A percentile compares a stretch with the other conserved stretches of the same genome.
These are phyloP conservation scores for Neoboletus subvelutipes DNA, from an alignment of 768 basidiomycete genomes.

Conservation along the genomic window DNA sequence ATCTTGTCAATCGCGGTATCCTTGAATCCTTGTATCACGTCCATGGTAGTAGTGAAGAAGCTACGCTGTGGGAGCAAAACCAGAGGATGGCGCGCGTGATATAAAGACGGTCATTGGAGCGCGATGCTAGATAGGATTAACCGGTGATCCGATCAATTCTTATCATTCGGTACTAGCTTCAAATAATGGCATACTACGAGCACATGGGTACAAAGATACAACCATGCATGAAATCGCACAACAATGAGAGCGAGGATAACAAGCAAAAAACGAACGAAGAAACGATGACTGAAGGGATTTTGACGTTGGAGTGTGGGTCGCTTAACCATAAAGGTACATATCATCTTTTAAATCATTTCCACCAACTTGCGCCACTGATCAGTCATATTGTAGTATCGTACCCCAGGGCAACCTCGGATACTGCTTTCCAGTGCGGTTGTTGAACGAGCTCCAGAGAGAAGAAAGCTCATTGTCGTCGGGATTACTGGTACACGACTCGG, in stretches of 20 bases:
- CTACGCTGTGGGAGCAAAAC: neutral
- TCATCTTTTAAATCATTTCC: no score
- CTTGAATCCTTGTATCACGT: slow-evolving; percentile 33
- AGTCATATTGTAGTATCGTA: slow-evolving; percentile 12
- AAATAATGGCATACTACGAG: neutral
- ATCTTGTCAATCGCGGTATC: slow-evolving; percentile 34
- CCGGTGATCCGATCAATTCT: no score
- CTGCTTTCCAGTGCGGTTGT: slow-evolving; percentile 6
- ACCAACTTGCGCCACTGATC: slow-evolving; percentile 6
- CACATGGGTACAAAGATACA: neutral
- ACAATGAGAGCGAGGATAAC: no score
- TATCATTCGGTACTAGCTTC: neutral
- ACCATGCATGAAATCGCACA: no score
- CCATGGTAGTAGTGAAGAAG: slow-evolving; percentile 29
- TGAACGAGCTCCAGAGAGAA: slow-evolving; percentile 14
- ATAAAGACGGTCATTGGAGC: neutral
- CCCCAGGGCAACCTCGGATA: slow-evolving; percentile 18
- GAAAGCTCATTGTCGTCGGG: slow-evolving; percentile 25
- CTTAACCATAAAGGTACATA: no score
- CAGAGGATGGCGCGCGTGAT: no score
- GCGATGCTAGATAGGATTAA: neutral
- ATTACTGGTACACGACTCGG: slow-evolving; percentile 30
- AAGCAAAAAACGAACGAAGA: no score
- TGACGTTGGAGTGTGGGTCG: neutral
- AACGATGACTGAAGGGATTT: no score